phyloP scores from a whole-genome alignment of 2,329 filamentous ascomycete genomes.

The Microthyrium microscopicum region DNA sequence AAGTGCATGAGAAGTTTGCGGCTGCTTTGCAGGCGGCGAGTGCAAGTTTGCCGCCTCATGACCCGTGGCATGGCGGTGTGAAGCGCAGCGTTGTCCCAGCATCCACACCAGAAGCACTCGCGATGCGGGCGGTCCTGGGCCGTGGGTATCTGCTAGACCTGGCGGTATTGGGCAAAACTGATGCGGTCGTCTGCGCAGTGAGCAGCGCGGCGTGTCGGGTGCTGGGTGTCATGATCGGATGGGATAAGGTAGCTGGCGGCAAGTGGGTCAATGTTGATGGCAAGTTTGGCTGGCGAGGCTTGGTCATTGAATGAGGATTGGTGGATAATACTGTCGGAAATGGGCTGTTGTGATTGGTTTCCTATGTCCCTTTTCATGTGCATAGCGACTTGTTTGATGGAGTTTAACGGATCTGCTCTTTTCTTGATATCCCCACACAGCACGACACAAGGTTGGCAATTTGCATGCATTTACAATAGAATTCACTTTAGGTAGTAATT shows the following conservation, averaged over 20 bases:
- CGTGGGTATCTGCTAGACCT: conserved; percentile 72
- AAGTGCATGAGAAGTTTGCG: conserved; percentile 2
- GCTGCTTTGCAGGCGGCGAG: conserved; percentile 15
- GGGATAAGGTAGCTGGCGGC: conserved; percentile 46
- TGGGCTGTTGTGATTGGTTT: too few species aligned
- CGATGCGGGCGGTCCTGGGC: conserved; percentile 56
- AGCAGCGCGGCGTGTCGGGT: conserved; percentile 52
- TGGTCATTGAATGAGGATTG: conserved; percentile 12
- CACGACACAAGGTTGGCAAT: too few species aligned
- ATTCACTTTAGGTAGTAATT: too few species aligned
- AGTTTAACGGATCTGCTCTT: too few species aligned
- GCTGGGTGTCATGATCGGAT: conserved; percentile 74
- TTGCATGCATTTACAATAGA: too few species aligned
- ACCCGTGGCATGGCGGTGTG: too few species aligned
- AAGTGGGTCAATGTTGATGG: conserved; percentile 68
- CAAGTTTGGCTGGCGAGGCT: conserved; percentile 38
- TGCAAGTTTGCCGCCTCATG: not conserved
- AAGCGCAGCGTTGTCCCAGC: too few species aligned
- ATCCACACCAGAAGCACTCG: conserved; percentile 33
- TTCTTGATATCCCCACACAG: too few species aligned
- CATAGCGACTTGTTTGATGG: too few species aligned
- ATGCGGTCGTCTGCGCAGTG: conserved; percentile 60
- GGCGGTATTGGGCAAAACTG: conserved; percentile 51
- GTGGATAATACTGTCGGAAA: too few species aligned
- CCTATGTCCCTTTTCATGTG: too few species aligned